Evolutionary conservation across 495 filamentous ascomycete genomes (phyloP).

Genomic region (Daldinia bambusicola): DNA sequence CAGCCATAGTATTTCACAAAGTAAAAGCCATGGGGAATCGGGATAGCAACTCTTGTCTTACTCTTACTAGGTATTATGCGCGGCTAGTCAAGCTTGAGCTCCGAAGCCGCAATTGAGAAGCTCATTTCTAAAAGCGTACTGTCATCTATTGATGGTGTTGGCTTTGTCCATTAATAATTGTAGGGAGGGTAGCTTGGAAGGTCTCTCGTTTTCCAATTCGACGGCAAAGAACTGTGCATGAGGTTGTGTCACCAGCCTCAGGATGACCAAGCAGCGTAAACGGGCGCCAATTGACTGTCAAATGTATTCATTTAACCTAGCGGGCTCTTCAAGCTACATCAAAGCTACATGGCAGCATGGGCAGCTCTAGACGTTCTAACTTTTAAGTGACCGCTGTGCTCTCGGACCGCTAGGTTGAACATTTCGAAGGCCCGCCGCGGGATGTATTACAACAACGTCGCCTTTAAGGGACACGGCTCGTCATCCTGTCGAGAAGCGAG

Average conservation of each 20-base stretch:
- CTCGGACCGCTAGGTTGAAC: background rate
- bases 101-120: conserved; percentile 42
- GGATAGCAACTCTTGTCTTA: conserved; percentile 9
- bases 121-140: conserved; percentile 41
- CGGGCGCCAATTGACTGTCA: conserved; percentile 24
- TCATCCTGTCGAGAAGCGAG: conserved; percentile 17
- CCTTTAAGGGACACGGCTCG: conserved; percentile 9
- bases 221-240: conserved; percentile 42
- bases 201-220: conserved; percentile 36
- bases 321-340: conserved; percentile 22
- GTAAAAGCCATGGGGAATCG: background rate
- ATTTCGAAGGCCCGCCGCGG: conserved; percentile 4
- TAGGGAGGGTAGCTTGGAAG: conserved; percentile 19
- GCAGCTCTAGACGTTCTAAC: conserved; percentile 32
- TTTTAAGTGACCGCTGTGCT: conserved; percentile 11
- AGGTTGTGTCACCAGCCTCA: conserved; percentile 44
- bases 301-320: conserved; percentile 33
- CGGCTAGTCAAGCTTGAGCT: conserved; percentile 21
- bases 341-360: background rate
- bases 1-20: background rate
- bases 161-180: conserved; percentile 40
- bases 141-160: conserved; percentile 38
- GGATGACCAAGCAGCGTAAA: conserved; percentile 22
- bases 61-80: conserved; percentile 6
- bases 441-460: conserved; percentile 7